Evolutionary conservation across 208 protist species (phyloP).

Genomic region (Crithidia sp.): DNA sequence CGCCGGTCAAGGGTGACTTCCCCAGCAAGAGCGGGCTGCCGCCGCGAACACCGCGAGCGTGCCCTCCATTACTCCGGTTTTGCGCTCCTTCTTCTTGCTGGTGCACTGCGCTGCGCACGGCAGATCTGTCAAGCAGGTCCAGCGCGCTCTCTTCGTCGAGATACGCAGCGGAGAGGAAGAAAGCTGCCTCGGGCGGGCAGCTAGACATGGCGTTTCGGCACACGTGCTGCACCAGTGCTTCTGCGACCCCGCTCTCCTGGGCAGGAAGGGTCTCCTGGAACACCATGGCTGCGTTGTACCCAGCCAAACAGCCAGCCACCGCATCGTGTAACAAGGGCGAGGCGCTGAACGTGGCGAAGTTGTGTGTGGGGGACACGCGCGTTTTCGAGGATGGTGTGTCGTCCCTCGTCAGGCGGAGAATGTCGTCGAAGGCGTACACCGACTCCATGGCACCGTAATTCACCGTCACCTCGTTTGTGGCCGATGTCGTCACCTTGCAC

Average conservation of each 20-base stretch:
- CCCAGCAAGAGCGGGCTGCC: constrained; percentile 17
- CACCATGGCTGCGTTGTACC: constrained; percentile 39
- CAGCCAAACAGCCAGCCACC: constrained; percentile 24
- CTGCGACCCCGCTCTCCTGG: constrained; percentile 10
- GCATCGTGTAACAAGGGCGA: constrained; percentile 25
- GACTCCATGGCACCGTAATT: constrained; percentile 8
- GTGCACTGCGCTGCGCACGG: not conserved
- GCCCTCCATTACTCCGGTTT: too few relatives aligned
- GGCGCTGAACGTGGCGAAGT: constrained; percentile 10
- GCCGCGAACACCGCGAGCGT: not conserved
- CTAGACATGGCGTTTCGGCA: constrained; percentile 14
- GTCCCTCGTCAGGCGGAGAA: constrained; percentile 9
- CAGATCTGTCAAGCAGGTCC: constrained; percentile 23
- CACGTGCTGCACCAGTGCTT: constrained; percentile 27
- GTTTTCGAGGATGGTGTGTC: not conserved
- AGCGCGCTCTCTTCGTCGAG: constrained; percentile 13
- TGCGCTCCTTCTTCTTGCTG: not conserved
- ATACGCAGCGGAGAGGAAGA: constrained; percentile 33
- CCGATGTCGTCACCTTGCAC: not conserved
- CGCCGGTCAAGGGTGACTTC: constrained; percentile 38
- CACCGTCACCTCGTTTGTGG: constrained; percentile 16
- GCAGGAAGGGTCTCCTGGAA: constrained; percentile 37
- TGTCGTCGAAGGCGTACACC: constrained; percentile 34
- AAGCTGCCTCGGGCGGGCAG: constrained; percentile 26
- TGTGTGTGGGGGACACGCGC: constrained; percentile 15